Conservation (phyloP, 2,329 filamentous ascomycete species). For the Clonostachys rosea region DNA sequence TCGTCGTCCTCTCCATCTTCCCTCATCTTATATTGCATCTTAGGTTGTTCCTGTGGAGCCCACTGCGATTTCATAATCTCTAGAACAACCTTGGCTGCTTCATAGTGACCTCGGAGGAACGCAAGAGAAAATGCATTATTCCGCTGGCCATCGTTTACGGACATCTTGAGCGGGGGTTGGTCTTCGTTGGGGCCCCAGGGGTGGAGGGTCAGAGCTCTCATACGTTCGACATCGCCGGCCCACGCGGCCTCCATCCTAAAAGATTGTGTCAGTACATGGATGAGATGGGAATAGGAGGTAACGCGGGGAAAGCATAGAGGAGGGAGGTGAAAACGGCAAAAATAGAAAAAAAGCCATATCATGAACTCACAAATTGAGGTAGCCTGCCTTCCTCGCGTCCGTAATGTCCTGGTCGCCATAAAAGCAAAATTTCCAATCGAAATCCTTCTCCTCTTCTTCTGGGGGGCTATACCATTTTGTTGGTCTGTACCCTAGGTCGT, state of each 20-base stretch:
- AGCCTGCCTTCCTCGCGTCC: slow-evolving; percentile 49
- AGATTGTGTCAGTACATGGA: neutral
- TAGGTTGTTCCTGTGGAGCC: slow-evolving; percentile 45
- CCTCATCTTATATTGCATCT: slow-evolving; percentile 43
- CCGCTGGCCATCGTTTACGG: slow-evolving; percentile 43
- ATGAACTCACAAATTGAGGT: slow-evolving; percentile 54
- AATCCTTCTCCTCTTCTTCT: slow-evolving; percentile 22
- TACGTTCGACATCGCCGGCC: slow-evolving; percentile 58
- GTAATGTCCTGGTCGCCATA: slow-evolving; percentile 47
- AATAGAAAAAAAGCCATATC: no score
- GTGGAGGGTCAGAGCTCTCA: slow-evolving; percentile 60
- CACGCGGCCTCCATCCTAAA: slow-evolving; percentile 66
- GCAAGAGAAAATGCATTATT: slow-evolving; percentile 66
- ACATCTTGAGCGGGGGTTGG: slow-evolving; percentile 59
- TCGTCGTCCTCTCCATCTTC: slow-evolving; percentile 26
- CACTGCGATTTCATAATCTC: slow-evolving; percentile 70
- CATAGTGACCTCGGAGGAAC: slow-evolving; percentile 58
- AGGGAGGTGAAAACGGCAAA: no score
- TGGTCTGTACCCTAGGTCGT: neutral
- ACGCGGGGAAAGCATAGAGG: no score
- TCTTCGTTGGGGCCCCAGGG: slow-evolving; percentile 49
- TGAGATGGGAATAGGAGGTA: neutral
- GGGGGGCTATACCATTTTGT: slow-evolving; percentile 5
- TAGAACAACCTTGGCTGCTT: slow-evolving; percentile 61
- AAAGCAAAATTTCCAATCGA: slow-evolving; percentile 48